A percentile compares a stretch with the other conserved stretches of the same genome.
These are phyloP conservation scores for Zoysia japonica DNA, from an alignment of 176 grass and related monocot genomes.

Conservation along the genomic window DNA sequence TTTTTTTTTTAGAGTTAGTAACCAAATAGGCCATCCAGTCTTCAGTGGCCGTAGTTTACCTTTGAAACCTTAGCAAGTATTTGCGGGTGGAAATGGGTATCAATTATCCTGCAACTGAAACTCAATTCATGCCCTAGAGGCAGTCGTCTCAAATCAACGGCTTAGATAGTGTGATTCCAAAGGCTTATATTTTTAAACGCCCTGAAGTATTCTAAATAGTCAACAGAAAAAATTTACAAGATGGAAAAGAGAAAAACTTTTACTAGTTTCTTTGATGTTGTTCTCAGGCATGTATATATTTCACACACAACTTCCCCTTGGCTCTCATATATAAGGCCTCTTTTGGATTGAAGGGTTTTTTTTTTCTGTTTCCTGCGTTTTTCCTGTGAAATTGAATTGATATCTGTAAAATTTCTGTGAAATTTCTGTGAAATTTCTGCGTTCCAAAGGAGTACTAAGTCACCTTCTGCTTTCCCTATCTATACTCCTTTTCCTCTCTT, in stretches of 20 bases:
- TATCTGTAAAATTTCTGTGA: too few species aligned
- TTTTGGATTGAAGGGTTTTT: too few species aligned
- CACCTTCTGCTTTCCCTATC: too few species aligned
- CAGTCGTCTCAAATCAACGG: not conserved
- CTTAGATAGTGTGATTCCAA: not conserved
- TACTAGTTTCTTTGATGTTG: too few species aligned
- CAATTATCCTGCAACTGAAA: too few species aligned
- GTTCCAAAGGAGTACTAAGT: too few species aligned
- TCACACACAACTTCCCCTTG: too few species aligned
- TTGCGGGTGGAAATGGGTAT: not conserved
- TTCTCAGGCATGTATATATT: too few species aligned
- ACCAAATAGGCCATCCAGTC: not conserved
- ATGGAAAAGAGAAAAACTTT: not conserved
- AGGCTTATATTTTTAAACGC: not conserved
- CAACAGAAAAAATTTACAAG: not conserved
- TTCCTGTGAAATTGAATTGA: too few species aligned
- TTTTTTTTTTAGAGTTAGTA: not conserved
- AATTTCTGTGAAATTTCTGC: too few species aligned
- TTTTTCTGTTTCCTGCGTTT: too few species aligned
- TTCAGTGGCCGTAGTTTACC: not conserved
- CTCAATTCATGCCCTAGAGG: not conserved
- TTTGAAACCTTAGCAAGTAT: not conserved
- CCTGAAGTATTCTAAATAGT: not conserved
- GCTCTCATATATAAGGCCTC: too few species aligned
- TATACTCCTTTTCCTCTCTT: not conserved